Conservation (phyloP, 352 stramenopile genomes). For the Globisporangium mamillatum region DNA sequence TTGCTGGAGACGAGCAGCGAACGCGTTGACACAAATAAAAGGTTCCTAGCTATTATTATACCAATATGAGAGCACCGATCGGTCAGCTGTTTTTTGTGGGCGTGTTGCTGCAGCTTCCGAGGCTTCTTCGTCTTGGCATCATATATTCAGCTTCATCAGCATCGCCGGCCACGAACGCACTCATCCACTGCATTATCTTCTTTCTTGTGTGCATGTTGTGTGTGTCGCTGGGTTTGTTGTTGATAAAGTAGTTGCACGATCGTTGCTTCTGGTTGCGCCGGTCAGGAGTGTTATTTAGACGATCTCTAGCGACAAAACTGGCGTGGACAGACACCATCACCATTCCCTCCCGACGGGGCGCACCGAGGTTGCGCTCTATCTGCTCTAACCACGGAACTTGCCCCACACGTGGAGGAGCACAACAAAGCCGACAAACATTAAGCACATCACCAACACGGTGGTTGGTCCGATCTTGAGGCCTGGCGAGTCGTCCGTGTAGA, state of each 20-base stretch:
- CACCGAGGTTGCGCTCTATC: slow-evolving; percentile 10
- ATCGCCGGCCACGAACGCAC: slow-evolving; percentile 5
- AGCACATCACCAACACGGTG: slow-evolving; percentile 93
- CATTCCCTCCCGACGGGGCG: not conserved
- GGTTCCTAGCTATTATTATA: slow-evolving; percentile 41
- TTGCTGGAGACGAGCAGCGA: not conserved
- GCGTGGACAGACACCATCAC: slow-evolving; percentile 1
- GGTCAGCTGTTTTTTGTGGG: slow-evolving; percentile 9
- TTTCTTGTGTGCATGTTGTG: not conserved
- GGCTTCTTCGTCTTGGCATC: slow-evolving; percentile 11
- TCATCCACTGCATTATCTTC: slow-evolving; percentile 11
- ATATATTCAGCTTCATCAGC: slow-evolving; percentile 12
- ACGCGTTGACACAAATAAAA: slow-evolving; percentile 9
- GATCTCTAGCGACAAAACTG: slow-evolving; percentile 12
- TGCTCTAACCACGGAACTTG: slow-evolving; percentile 90
- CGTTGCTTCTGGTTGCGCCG: slow-evolving; percentile 4
- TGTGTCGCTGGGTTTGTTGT: slow-evolving; percentile 11
- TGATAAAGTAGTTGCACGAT: slow-evolving; percentile 10
- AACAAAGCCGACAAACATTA: slow-evolving; percentile 96
- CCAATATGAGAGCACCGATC: slow-evolving; percentile 20
- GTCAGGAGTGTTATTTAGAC: slow-evolving; percentile 3
- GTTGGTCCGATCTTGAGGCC: slow-evolving; percentile 95
- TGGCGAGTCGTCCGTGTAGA: slow-evolving; percentile 97
- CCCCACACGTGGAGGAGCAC: slow-evolving; percentile 97
- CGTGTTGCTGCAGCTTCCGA: slow-evolving; percentile 9